phyloP scores from a whole-genome alignment of 2,329 filamentous ascomycete genomes.

The Trichoderma sp. region DNA sequence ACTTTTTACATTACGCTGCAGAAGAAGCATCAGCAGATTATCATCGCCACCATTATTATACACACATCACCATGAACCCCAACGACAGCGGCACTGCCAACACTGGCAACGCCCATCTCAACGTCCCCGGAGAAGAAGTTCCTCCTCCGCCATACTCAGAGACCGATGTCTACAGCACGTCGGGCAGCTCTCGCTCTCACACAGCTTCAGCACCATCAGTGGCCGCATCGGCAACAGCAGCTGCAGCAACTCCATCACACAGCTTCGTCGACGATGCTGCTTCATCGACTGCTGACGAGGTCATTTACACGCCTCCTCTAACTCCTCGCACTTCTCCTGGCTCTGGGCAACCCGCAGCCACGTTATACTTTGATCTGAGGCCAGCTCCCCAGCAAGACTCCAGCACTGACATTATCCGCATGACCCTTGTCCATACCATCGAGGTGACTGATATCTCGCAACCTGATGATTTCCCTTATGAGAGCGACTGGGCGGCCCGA shows the following conservation, averaged over 20 bases:
- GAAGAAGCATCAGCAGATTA: background rate
- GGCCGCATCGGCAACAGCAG: constrained; percentile 12
- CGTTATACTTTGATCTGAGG: constrained; percentile 47
- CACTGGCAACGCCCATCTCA: constrained; percentile 19
- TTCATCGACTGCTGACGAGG: constrained; percentile 43
- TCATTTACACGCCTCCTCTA: constrained; percentile 52
- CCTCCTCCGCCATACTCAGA: constrained; percentile 59
- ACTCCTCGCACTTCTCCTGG: constrained; percentile 40
- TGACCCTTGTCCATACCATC: constrained; percentile 35
- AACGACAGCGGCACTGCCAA: background rate
- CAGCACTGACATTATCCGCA: constrained; percentile 22
- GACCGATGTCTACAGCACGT: constrained; percentile 53
- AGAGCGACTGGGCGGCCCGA: constrained; percentile 36
- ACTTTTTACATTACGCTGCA: background rate
- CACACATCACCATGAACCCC: constrained; percentile 20
- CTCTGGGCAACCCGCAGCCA: constrained; percentile 24
- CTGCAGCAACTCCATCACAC: constrained; percentile 26
- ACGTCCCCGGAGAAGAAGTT: constrained; percentile 34
- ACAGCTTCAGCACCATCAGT: constrained; percentile 22
- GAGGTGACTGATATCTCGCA: constrained; percentile 36
- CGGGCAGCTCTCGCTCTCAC: constrained; percentile 31
- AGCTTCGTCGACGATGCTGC: constrained; percentile 39
- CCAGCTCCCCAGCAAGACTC: constrained; percentile 33
- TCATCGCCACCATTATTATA: background rate
- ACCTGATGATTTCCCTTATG: constrained; percentile 47